Base-by-base conservation (phyloP, 2,329 filamentous ascomycete genomes). In the Chrysoporthe deuterocubensis region DNA sequence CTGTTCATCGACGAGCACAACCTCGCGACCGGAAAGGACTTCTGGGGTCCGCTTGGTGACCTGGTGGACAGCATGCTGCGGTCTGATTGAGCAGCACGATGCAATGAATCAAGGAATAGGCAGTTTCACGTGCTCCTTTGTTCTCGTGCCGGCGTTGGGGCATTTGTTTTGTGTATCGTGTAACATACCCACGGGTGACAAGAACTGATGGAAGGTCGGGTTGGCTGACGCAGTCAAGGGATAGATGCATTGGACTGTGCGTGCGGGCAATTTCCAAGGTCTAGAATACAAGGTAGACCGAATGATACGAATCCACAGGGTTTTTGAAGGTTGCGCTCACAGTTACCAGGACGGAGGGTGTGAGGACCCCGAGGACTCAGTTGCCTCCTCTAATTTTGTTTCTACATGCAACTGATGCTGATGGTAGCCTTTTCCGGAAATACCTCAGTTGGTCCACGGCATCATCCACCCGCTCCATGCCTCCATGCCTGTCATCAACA, bases 1-100 rank as follows among this genome's bases (percentile, higher is more conserved):
- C 87, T 99, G 68, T 99, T 99, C 81, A 94, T 99, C 73, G 94
- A 99, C 79, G 96, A 99, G 85, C 96, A 98, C 81, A 90, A 89
- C 73, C 82, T 99, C 73, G 94, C 94, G 40, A 96, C 90, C 76
- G 96, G 95, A 62, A 94, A 97, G 81, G 96, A 99, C 79, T 99
- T 95, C 83, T 99, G 95, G 91, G 96, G 96, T 1, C 96, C 96
- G 14, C 79, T 99, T 67, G 95, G 95, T 13, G 96, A 99, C 79
- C 82, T 99, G 72, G 96, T 99, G 62, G 96, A 99, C 78, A 98
- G 93, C 79, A 99, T 99, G 94, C 81, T 98, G 82, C 90, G 90
- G 81, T 97, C 94, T 76, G 96, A 98, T 78, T 97, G 75, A 85
- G 70, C 6, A n/a, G 34, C 34, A 37, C 8, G 32, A 62, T 34